Percentiles rank a stretch among this genome's conserved stretches.
Conservation (phyloP, 257 asterid genomes). For the Forsythia viridissima region DNA sequence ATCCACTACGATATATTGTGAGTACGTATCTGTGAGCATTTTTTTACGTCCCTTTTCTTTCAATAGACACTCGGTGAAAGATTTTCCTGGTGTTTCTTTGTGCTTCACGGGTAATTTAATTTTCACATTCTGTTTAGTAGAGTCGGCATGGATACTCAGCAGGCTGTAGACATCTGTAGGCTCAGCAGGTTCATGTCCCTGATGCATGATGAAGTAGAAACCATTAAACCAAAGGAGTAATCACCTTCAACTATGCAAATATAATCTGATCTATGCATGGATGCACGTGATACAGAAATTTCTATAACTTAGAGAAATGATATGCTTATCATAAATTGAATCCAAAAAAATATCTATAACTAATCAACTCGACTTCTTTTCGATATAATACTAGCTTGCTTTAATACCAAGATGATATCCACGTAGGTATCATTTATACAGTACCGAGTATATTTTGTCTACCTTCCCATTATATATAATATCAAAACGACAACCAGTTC, state of each 20-base stretch:
- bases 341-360: not conserved
- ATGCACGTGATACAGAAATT: not conserved
- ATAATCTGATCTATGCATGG: not conserved
- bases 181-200: conserved; percentile 67
- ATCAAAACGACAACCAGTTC: conserved; percentile 76
- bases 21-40: conserved; percentile 29
- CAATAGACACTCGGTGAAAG: conserved; percentile 40
- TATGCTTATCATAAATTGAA: not conserved
- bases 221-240: conserved; percentile 1
- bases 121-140: conserved; percentile 29
- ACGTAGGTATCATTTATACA: not conserved
- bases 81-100: conserved; percentile 29
- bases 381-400: not conserved
- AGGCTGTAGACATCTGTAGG: conserved; percentile 52
- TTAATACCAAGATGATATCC: not conserved
- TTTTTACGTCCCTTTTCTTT: conserved; percentile 27
- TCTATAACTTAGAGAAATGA: not conserved
- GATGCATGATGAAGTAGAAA: conserved; percentile 29
- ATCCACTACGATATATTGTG: conserved; percentile 37
- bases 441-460: not conserved
- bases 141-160: conserved; percentile 35
- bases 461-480: conserved; percentile 69
- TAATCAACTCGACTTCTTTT: not conserved
- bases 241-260: not conserved
- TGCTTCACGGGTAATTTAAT: conserved; percentile 31